Conservation (phyloP, 805 yeast genomes). For the Suhomyces sp. region DNA sequence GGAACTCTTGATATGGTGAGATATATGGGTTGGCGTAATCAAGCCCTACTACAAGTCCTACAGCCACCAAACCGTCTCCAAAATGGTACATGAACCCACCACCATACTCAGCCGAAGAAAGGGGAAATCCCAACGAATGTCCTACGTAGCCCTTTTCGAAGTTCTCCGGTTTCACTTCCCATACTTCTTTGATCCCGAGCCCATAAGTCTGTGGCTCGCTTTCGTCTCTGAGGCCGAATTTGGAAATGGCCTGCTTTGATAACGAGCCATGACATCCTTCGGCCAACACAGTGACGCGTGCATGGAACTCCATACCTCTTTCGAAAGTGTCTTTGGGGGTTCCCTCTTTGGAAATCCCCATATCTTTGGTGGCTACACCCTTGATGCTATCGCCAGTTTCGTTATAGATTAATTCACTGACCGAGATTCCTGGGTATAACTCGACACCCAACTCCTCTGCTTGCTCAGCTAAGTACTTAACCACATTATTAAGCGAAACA, state of each 20-base stretch:
- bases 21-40: slow-evolving; percentile 94
- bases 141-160: slow-evolving; percentile 78
- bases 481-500: slow-evolving; percentile 78
- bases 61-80: slow-evolving; percentile 86
- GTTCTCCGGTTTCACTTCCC: slow-evolving; percentile 87
- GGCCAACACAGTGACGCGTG: slow-evolving; percentile 84
- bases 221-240: slow-evolving; percentile 64
- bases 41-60: slow-evolving; percentile 92
- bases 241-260: slow-evolving; percentile 69
- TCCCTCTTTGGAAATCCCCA: slow-evolving; percentile 78
- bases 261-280: slow-evolving; percentile 99
- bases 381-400: slow-evolving; percentile 58
- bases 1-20: slow-evolving; percentile 95
- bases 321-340: slow-evolving; percentile 81
- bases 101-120: slow-evolving; percentile 73
- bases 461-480: slow-evolving; percentile 74
- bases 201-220: slow-evolving; percentile 88
- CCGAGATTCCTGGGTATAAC: slow-evolving; percentile 86
- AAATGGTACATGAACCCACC: slow-evolving; percentile 98
- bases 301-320: slow-evolving; percentile 95
- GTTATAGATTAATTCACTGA: slow-evolving; percentile 66
- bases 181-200: slow-evolving; percentile 91
- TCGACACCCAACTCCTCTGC: slow-evolving; percentile 96
- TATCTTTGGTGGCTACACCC: slow-evolving; percentile 93
- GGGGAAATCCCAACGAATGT: slow-evolving; percentile 89